Evolutionary conservation across 1,139 yeast genomes (phyloP).

Genomic region (Torulaspora pretoriensis): DNA sequence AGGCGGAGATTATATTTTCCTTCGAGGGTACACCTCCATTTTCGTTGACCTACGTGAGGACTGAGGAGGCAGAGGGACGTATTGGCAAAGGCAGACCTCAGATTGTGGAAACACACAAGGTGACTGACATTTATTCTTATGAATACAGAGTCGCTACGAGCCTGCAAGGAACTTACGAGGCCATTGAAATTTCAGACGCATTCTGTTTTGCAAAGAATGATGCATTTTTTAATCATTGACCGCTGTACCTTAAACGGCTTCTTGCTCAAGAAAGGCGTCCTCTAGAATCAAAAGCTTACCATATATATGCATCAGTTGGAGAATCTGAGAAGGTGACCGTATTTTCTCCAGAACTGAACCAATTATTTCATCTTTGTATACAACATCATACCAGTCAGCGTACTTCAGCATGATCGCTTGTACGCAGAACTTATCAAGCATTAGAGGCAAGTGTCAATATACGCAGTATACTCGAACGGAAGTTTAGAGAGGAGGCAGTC

Average conservation of each 20-base stretch:
- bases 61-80: conserved; percentile 41
- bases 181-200: conserved; percentile 78
- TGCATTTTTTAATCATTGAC: conserved; percentile 29
- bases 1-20: conserved; percentile 63
- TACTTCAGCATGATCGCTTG: no score
- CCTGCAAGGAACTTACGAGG: conserved; percentile 91
- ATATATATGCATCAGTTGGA: no score
- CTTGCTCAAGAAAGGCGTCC: not conserved
- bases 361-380: no score
- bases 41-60: conserved; percentile 51
- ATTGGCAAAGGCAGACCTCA: conserved; percentile 40
- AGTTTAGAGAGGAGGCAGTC: no score
- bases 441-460: no score
- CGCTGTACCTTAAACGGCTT: not conserved
- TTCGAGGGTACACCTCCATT: conserved; percentile 73
- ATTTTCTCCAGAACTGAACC: no score
- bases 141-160: conserved; percentile 73
- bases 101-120: conserved; percentile 72
- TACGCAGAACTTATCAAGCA: no score
- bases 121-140: conserved; percentile 62
- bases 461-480: no score
- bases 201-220: conserved; percentile 54
- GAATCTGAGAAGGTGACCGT: no score
- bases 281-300: no score
- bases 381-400: no score